These are phyloP conservation scores for Sporothrix schenckii DNA, from an alignment of 2,329 filamentous ascomycete genomes.

Conservation along the genomic window DNA sequence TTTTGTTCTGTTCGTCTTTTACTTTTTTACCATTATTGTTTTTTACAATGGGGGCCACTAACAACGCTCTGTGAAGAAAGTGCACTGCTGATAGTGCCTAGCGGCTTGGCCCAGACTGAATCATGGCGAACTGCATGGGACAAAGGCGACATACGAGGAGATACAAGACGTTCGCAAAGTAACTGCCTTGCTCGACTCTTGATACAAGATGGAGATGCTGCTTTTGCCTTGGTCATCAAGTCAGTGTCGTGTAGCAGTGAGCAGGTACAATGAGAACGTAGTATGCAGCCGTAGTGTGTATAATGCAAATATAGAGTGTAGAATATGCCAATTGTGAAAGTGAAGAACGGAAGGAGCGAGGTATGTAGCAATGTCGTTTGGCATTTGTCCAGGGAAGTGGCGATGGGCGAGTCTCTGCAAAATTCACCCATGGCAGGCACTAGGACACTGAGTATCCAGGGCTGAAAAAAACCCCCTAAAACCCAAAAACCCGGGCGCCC, in stretches of 20 bases:
- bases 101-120: conserved; percentile 17
- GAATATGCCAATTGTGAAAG: background rate
- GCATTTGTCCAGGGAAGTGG: conserved; percentile 2
- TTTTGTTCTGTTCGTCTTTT: background rate
- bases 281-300: background rate
- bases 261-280: background rate
- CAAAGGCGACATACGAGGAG: background rate
- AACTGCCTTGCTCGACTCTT: background rate
- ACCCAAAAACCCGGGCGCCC: background rate
- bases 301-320: background rate
- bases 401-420: conserved; percentile 20
- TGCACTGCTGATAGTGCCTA: conserved; percentile 13
- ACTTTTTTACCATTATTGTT: background rate
- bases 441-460: conserved; percentile 25
- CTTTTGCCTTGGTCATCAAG: background rate
- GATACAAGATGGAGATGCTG: conserved; percentile 12
- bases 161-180: background rate
- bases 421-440: conserved; percentile 2
- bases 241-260: no score
- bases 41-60: background rate
- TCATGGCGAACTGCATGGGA: conserved; percentile 1
- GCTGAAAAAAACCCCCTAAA: background rate
- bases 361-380: background rate
- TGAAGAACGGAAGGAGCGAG: background rate
- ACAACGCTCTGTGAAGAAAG: background rate